Base-by-base conservation (phyloP, 2,329 filamentous ascomycete species). In the Stemphylium vesicarium region DNA sequence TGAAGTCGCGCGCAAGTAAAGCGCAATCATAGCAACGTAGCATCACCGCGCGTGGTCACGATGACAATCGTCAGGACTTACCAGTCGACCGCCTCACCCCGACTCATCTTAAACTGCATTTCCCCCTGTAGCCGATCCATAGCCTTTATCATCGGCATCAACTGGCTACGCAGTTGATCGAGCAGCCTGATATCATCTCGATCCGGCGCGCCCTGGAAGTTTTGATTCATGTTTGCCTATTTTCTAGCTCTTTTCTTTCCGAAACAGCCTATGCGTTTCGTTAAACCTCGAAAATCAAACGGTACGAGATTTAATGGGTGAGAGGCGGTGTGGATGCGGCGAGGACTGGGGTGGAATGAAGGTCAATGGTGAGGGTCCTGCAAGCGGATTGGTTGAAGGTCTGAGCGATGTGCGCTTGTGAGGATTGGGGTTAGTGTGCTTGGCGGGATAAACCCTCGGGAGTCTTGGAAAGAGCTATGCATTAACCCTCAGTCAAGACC, bases 111-210 rank as follows among this genome's bases (percentile, higher is more conserved):
- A 4, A 57, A 50, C 5, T 65, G 56, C 63, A 70, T 64, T 20
- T 70, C 65, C 4, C 37, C 38, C 31, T 64, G 63, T 8, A 70
- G 33, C 20, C 62, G 62, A 31, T 67, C 63, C 56, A 70, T 61
- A 15, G 56, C 54, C 38, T 60, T 59, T 37, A 70, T 62, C 61
- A 70, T 66, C 24, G 67, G 65, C 51, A 68, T 50, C 16, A 70
- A 31, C 43, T 63, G 60, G 42, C 63, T 64, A 7, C 67, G 67
- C 50, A 70, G 47, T 33, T 57, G 53, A 31, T 70, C 67, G 9
- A 70, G 44, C 36, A 60, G 37, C 44, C 62, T 50, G 10, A 64
- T 54, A 40, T 70, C 67, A 33, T 70, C 65, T n/a, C 57, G 55
- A 46, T 59, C 57, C 7, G 63, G 63, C 43, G 60, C 56, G 35